phyloP scores from a whole-genome alignment of 352 stramenopile species.

The Phytophthora ohioensis region DNA sequence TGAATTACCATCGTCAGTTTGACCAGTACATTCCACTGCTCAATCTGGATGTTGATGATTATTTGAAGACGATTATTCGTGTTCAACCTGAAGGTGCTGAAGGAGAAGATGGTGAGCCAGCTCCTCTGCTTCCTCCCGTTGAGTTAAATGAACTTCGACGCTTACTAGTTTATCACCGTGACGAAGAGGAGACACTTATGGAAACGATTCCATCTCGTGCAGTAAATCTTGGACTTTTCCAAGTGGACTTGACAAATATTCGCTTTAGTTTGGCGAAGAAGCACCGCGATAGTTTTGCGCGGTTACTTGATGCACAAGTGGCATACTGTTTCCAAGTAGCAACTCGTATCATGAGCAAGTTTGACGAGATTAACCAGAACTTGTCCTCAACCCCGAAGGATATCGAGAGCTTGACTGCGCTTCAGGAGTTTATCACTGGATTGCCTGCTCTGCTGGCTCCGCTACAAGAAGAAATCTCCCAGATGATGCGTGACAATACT shows the following conservation, averaged over 20 bases:
- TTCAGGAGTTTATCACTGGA: slow-evolving; percentile 89
- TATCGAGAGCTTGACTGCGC: slow-evolving; percentile 91
- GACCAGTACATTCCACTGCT: slow-evolving; percentile 90
- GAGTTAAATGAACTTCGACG: slow-evolving; percentile 80
- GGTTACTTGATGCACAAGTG: slow-evolving; percentile 76
- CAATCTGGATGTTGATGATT: slow-evolving; percentile 90
- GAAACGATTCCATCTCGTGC: slow-evolving; percentile 67
- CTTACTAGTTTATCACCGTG: slow-evolving; percentile 67
- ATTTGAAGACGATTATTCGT: slow-evolving; percentile 75
- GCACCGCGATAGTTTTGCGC: slow-evolving; percentile 78
- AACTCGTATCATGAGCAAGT: slow-evolving; percentile 78
- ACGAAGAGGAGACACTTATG: slow-evolving; percentile 76
- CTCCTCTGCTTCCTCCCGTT: slow-evolving; percentile 65
- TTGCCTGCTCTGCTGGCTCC: slow-evolving; percentile 77
- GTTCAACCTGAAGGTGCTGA: slow-evolving; percentile 47
- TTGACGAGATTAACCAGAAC: slow-evolving; percentile 88
- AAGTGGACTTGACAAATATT: slow-evolving; percentile 85
- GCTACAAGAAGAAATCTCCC: slow-evolving; percentile 80
- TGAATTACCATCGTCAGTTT: slow-evolving; percentile 87
- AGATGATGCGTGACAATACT: slow-evolving; percentile 84
- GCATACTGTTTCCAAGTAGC: slow-evolving; percentile 74
- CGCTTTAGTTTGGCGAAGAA: slow-evolving; percentile 79
- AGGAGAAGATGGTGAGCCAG: slow-evolving; percentile 49
- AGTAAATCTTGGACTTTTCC: slow-evolving; percentile 82
- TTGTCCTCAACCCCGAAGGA: slow-evolving; percentile 87